Base-by-base conservation (phyloP, 495 filamentous ascomycete genomes). In the Penicillium lividum region DNA sequence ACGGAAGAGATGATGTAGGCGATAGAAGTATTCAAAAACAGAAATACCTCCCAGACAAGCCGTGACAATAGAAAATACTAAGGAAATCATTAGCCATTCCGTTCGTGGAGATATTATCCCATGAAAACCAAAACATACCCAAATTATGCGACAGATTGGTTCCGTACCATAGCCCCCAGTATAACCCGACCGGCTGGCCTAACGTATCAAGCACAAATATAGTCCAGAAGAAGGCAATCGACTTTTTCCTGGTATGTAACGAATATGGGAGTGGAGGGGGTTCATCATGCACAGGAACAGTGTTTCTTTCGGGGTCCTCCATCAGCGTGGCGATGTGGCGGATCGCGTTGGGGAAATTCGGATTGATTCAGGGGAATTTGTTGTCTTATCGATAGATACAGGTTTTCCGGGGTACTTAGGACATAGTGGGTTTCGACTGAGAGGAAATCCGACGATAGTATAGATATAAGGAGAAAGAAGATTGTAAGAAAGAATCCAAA, bases 11-110 rank as follows among this genome's bases (percentile, higher is more conserved):
- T 78, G 72, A 47, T 77, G 68, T 36, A 78, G 65, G 31, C 77
- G 76, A 54, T 72, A 79, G 62, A 76, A 73, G 60, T 80, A 87
- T 65, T 87, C 84, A n/a, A 84, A 77, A 15, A 86, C 83, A 3
- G 81, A 84, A 28, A 86, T 74, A 48, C 81, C 78, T 31, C 84
- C 84, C 44, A 86, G 69, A 18, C 77, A 68, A 0, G 74, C 78
- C 1, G 84, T 87, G 55, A 81, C 82, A 50, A 86, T 84, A 10
- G 77, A 80, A 65, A 86, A 85, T 30, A 86, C 82, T 80, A 51
- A 34, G 10, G 30, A 42, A 50, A 33, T 31, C 0, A 45, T 62
- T 28, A 69, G 56, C 52, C 16, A 55, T 38, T 45, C 52, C 31
- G 5, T 4, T 10, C 13, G 34, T 4, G 40, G 29, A 9, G 3